Evolutionary conservation across 2,329 filamentous ascomycete species (phyloP), one percentile per base, ranked within the genome.

Genomic region (Sphaerulina vaccinii): DNA sequence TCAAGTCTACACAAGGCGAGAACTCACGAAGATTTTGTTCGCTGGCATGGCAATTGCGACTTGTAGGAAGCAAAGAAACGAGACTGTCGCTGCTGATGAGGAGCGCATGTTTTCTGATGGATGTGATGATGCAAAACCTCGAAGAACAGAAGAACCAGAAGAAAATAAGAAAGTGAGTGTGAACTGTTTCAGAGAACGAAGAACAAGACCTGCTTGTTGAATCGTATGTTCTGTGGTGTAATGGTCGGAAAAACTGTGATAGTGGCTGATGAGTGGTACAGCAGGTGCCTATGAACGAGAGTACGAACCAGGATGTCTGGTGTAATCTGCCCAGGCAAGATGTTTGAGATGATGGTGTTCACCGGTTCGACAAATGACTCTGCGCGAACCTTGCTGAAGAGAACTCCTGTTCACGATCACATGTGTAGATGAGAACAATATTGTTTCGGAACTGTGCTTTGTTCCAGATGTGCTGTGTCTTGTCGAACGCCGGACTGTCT

Each of bases 41-140:
- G 41, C 23, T 2, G 41, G 41, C 15, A 44, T 32, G 13, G 41
- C 41, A 33, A 32, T 29, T 9, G 41, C 41, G n/a, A 44, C 24
- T 29, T 44, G 41, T 3, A 33, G 19, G 8, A 44, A 18, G 16
- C 22, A 44, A 19, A 44, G 24, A n/a, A 44, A 19, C 27, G 41
- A 23, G 5, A 35, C 13, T 11, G 32, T 15, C 16, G 13, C 5
- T n/a, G 16, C 5, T 7, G 5, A 5, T n/a, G 32, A 35, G 11
- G 11, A 15, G 13, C 13, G 32, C 32, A 35, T 35, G 5, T 35
- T 35, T n/a, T n/a, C n/a, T n/a, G n/a, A n/a, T n/a, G n/a, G 32
- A 15, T 15, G 5, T 5, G 13, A 35, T 35, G 13, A 5, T n/a
- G 32, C 32, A 15, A 35, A 6, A 15, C 5, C 32, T 35, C 11